These are phyloP conservation scores for Epithele typhae DNA, from an alignment of 768 basidiomycete species.

Conservation along the genomic window DNA sequence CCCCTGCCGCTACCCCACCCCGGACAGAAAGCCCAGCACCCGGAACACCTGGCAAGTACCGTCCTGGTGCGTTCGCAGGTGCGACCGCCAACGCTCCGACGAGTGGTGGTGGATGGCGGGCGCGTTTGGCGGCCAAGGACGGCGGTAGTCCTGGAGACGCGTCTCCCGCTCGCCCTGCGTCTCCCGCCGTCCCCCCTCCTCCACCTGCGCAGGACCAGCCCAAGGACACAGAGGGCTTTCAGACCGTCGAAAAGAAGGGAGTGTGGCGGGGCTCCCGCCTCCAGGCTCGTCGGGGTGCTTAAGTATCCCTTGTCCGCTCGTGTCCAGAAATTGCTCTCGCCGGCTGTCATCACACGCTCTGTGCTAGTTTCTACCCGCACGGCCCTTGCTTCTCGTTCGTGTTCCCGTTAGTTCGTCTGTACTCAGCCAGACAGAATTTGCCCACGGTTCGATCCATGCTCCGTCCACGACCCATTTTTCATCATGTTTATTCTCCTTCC, in stretches of 20 bases:
- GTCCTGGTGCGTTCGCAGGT: conserved; percentile 35
- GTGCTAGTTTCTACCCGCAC: neutral
- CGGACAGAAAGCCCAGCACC: conserved; percentile 46
- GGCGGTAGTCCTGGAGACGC: conserved; percentile 25
- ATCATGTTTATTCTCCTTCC: neutral
- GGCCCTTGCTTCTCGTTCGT: neutral
- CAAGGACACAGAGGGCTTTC: conserved; percentile 71
- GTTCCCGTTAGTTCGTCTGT: neutral
- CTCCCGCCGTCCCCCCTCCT: conserved; percentile 33
- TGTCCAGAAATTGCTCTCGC: neutral
- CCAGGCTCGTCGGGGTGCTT: conserved; percentile 12
- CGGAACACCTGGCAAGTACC: conserved; percentile 30
- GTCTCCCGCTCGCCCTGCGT: conserved; percentile 29
- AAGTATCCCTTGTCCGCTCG: neutral
- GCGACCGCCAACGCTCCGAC: too few species aligned
- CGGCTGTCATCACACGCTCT: conserved; percentile 3
- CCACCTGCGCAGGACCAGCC: conserved; percentile 34
- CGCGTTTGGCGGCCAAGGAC: conserved; percentile 44
- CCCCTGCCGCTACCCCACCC: conserved; percentile 32
- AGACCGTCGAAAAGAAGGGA: conserved; percentile 49
- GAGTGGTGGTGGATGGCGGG: conserved; percentile 55
- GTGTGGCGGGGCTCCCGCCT: conserved; percentile 30
- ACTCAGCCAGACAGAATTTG: too few species aligned
- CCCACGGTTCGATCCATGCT: too few species aligned
- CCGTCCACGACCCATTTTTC: too few species aligned